Evolutionary conservation across 306 rosid genomes (phyloP), one percentile per base, ranked within the genome.

Genomic region (Purshia tridentata): DNA sequence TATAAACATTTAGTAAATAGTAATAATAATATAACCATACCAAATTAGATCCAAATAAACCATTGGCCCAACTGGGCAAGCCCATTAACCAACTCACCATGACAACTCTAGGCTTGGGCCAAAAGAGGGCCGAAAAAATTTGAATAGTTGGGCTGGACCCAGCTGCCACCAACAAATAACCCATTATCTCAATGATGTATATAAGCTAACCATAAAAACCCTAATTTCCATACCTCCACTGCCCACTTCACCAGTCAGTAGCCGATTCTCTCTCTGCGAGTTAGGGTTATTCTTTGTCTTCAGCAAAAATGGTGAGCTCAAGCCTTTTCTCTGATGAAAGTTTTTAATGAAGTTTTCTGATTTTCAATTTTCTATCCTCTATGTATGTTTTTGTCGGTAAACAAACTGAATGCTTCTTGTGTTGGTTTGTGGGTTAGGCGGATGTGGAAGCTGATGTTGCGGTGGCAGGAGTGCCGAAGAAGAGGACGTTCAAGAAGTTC

Each of bases 401-500:
- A 8, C 42, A 42, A 42, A 1, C 42, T 42, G 54, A 56, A 35
- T 0, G 13, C 56, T 15, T 2, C 23, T 53, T n/a, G 47, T 18
- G 23, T 9, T 42, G 48, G 22, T 47, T 3, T 52, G 60, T 20
- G 70, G 35, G 2, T 44, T 19, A 88, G 93, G 93, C 89, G 75
- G 93, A 84, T 15, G 86, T 84, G 78, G 93, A 82, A 70, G 14
- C 75, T 20, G 90, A 88, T 35, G 90, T 86, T 5, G 84, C 88
- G 47, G 76, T 76, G 6, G 77, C 88, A 9, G 88, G 87, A n/a
- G 81, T 44, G 46, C 92, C 92, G 3, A 91, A 91, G 92, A 91
- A 91, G 89, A 89, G 97, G 44, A 91, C 97, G 19, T 91, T 91
- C 62, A 89, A 87, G 89, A 91, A 91, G 85, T 91, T 91, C 84